Conservation (phyloP, 331 rosid species). For the Telfairia occidentalis region DNA sequence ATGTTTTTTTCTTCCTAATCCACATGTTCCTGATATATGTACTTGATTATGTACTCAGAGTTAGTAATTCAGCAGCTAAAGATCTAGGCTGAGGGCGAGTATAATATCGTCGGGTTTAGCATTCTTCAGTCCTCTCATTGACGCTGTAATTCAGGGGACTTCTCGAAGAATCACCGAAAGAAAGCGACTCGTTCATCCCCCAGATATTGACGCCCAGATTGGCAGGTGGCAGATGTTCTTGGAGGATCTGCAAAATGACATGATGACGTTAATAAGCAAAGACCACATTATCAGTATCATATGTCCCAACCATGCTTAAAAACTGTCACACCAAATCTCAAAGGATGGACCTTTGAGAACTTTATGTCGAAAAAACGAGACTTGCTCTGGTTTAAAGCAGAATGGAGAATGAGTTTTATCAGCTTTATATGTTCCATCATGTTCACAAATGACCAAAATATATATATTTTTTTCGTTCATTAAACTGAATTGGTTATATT, state of each 20-base stretch:
- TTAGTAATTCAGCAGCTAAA: background rate
- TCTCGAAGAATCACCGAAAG: slow-evolving; percentile 58
- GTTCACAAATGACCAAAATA: background rate
- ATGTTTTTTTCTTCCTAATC: background rate
- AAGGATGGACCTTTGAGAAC: background rate
- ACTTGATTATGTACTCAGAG: background rate
- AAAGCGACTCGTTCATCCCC: slow-evolving; percentile 69
- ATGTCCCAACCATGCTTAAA: background rate
- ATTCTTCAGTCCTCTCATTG: slow-evolving; percentile 39
- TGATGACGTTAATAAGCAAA: slow-evolving; percentile 1
- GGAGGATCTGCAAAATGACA: slow-evolving; percentile 46
- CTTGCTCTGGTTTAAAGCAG: background rate
- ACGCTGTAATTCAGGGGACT: slow-evolving; percentile 54
- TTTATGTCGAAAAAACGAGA: background rate
- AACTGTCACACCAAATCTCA: background rate
- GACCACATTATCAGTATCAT: slow-evolving; percentile 14
- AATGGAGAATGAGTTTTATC: background rate
- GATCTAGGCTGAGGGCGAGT: background rate
- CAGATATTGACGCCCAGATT: slow-evolving; percentile 76
- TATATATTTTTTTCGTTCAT: too few relatives aligned
- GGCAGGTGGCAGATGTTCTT: slow-evolving; percentile 30
- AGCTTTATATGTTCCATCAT: background rate
- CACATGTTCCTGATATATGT: slow-evolving; percentile 7
- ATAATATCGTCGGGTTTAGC: background rate
- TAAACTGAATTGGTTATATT: background rate